Evolutionary conservation across 306 rosid genomes (phyloP), one percentile per base, ranked within the genome.

Genomic region (Leucaena leucocephala): DNA sequence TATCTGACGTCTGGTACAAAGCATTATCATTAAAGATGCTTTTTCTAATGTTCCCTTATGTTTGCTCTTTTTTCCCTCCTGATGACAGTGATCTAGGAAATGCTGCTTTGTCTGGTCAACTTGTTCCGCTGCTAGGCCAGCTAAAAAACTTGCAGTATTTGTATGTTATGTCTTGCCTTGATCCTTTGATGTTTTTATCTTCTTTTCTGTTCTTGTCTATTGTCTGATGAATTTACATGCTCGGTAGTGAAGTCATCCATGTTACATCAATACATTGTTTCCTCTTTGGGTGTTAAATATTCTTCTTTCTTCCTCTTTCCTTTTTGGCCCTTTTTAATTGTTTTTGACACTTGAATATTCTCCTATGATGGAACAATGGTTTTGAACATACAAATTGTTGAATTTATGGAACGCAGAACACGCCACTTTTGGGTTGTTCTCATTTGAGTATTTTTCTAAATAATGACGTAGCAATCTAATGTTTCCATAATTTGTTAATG

Each of bases 61-160:
- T 83, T 86, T 81, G 48, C 22, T 76, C 38, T 38, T 63, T 46
- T 70, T 19, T 59, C 48, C 33, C 58, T 57, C 72, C 44, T 80
- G 72, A 40, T 82, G 70, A 58, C 93, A 95, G 99, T 79, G 99
- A 95, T 86, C 87, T 95, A 68, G 99, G 99, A 76, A 93, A 95
- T 84, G 99, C 99, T 76, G 98, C 91, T 64, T 88, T 95, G 84
- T 95, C 98, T 74, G 99, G 99, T 76, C 85, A 85, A 74, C 98
- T 95, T 70, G 99, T 95, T 85, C 89, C 99, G 2, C 98, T 91
- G 84, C 98, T 95, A 50, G 99, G 99, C 81, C 98, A 75, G 82
- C 97, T 95, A 82, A 95, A 87, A 92, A 95, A 95, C 87, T 86
- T 95, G 83, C 99, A 95, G 79, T 95, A 95, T 86, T 75, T 95